phyloP scores from a whole-genome alignment of 73 alveolate species.

The Blepharisma japonicum region DNA sequence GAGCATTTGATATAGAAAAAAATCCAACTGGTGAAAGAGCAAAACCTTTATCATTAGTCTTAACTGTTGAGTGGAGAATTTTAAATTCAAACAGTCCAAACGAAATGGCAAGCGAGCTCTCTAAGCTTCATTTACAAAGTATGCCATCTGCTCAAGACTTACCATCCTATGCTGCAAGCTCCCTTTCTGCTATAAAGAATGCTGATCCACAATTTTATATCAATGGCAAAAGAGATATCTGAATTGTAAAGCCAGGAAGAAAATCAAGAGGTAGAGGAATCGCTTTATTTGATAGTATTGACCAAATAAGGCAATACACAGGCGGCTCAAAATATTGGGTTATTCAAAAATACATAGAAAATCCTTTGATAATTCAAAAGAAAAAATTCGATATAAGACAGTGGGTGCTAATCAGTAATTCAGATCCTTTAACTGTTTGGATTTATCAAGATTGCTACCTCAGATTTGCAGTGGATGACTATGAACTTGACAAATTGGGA shows the following conservation, averaged over 20 bases:
- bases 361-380: slow-evolving; percentile 79
- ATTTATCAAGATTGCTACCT: slow-evolving; percentile 65
- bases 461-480: slow-evolving; percentile 58
- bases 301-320: slow-evolving; percentile 74
- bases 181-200: not conserved
- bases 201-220: slow-evolving; percentile 59
- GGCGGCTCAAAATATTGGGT: slow-evolving; percentile 72
- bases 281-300: slow-evolving; percentile 66
- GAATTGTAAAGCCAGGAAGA: slow-evolving; percentile 95
- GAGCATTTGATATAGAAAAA: not conserved
- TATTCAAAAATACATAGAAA: slow-evolving; percentile 91
- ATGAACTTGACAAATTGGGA: slow-evolving; percentile 24
- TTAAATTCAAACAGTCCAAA: not conserved
- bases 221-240: slow-evolving; percentile 72
- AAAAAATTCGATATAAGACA: slow-evolving; percentile 87
- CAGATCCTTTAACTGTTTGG: slow-evolving; percentile 65
- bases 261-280: slow-evolving; percentile 94
- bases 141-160: not conserved
- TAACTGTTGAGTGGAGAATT: slow-evolving; percentile 11
- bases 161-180: not conserved
- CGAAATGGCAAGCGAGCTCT: not conserved
- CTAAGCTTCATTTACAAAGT: not conserved
- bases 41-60: slow-evolving; percentile 5
- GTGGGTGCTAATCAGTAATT: slow-evolving; percentile 62
- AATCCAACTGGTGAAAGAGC: not conserved